phyloP scores from a whole-genome alignment of 208 protist species.

The Wallacemonas sp. region DNA sequence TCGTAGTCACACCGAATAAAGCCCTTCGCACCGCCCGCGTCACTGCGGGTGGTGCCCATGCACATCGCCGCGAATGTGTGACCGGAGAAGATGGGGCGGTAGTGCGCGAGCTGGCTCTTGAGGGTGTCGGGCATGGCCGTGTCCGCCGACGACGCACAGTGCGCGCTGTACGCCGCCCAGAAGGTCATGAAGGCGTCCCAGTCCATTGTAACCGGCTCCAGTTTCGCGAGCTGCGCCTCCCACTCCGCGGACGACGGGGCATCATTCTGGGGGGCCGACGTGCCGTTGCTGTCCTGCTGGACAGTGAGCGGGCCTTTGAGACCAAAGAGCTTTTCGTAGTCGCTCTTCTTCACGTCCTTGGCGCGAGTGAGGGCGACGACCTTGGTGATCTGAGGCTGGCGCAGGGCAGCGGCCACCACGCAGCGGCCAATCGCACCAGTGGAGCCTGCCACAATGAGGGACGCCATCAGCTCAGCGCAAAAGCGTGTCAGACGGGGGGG shows the following conservation, averaged over 20 bases:
- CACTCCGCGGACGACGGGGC: slow-evolving; percentile 29
- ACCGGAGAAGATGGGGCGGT: slow-evolving; percentile 48
- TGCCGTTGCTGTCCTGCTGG: background rate
- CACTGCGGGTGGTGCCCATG: slow-evolving; percentile 78
- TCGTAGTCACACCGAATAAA: slow-evolving; percentile 79
- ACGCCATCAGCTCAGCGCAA: slow-evolving; percentile 25
- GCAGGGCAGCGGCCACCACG: slow-evolving; percentile 56
- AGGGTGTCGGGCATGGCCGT: slow-evolving; percentile 1
- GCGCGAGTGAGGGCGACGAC: slow-evolving; percentile 69
- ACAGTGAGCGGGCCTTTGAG: slow-evolving; percentile 16
- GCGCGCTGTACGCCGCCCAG: slow-evolving; percentile 24
- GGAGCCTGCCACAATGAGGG: slow-evolving; percentile 70
- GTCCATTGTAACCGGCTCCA: slow-evolving; percentile 52
- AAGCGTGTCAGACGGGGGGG: too few relatives aligned
- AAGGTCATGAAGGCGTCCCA: slow-evolving; percentile 58
- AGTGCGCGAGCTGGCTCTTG: slow-evolving; percentile 20
- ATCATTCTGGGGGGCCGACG: background rate
- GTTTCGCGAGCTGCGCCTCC: slow-evolving; percentile 26
- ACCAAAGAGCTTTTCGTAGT: slow-evolving; percentile 49
- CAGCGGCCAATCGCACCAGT: slow-evolving; percentile 73
- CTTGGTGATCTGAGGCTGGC: slow-evolving; percentile 30
- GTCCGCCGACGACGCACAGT: slow-evolving; percentile 2
- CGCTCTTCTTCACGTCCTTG: slow-evolving; percentile 8
- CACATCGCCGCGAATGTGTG: slow-evolving; percentile 72
- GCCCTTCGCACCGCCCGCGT: slow-evolving; percentile 62